These are phyloP conservation scores for Tricholoma flavovirens DNA, from an alignment of 768 basidiomycete genomes.

Conservation along the genomic window DNA sequence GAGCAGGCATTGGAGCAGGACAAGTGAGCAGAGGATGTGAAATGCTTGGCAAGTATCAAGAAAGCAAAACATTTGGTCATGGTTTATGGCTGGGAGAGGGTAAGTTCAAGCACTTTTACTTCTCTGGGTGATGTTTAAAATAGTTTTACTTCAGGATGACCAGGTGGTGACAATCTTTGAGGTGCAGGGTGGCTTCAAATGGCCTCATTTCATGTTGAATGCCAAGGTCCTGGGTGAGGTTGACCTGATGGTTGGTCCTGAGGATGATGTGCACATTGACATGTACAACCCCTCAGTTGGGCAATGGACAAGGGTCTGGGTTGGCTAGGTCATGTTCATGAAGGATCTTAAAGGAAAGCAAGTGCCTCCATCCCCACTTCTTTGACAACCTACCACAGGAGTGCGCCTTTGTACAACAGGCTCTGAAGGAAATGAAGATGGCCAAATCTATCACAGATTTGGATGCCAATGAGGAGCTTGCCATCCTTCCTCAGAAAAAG, in stretches of 20 bases:
- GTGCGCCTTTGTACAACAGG: background rate
- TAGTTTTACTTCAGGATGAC: background rate
- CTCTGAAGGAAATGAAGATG: background rate
- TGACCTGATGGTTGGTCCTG: background rate
- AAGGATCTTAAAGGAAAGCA: background rate
- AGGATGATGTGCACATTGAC: background rate
- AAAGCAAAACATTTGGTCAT: conserved; percentile 1
- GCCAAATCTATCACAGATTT: background rate
- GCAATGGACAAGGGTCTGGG: background rate
- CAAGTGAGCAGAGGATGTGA: background rate
- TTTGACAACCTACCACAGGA: background rate
- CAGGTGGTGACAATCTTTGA: background rate
- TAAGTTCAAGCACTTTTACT: background rate
- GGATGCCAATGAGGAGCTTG: background rate
- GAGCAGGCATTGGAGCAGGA: conserved; percentile 1
- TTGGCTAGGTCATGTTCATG: background rate
- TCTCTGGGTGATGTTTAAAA: background rate
- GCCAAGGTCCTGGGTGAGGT: background rate
- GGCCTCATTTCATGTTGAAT: background rate
- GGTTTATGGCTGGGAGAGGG: conserved; percentile 1
- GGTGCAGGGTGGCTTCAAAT: background rate
- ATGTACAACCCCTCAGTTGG: background rate
- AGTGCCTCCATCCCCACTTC: background rate
- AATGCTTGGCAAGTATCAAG: background rate
- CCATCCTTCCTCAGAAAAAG: background rate